A percentile compares a stretch with the other conserved stretches of the same genome.
Evolutionary conservation across 2,329 filamentous ascomycete species (phyloP).

Genomic region (Hypoxylon sp.): DNA sequence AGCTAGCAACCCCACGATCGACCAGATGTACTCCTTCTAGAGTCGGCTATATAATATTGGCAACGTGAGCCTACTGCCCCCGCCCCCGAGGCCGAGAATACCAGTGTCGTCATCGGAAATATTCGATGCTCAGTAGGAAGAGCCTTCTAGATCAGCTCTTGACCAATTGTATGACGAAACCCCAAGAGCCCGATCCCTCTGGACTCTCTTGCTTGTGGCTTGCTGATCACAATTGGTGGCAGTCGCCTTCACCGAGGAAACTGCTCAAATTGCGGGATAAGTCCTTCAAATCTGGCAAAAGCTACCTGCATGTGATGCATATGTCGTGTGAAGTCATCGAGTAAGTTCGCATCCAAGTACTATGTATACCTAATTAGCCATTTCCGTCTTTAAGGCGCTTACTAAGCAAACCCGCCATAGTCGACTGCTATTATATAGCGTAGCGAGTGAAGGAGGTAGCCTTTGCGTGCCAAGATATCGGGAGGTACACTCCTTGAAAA

Average conservation of each 20-base stretch:
- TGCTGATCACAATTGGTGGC: no score
- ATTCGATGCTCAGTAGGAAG: background rate
- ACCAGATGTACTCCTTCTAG: background rate
- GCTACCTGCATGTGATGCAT: background rate
- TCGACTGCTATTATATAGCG: background rate
- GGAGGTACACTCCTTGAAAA: no score
- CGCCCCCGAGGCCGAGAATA: background rate
- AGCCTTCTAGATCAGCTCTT: background rate
- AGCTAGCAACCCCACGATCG: background rate
- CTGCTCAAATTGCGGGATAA: background rate
- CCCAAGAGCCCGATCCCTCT: background rate
- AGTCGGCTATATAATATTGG: no score
- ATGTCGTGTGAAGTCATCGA: background rate
- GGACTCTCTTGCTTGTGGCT: background rate
- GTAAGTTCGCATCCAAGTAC: background rate
- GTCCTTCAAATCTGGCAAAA: background rate
- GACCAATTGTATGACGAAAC: background rate
- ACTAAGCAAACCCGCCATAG: background rate
- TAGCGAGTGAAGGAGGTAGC: no score
- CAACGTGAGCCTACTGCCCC: background rate
- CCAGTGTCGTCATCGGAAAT: background rate
- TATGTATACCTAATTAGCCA: background rate
- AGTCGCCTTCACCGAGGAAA: background rate
- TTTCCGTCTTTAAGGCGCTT: background rate
- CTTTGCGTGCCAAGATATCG: no score